Percentiles rank a stretch among this genome's conserved stretches.
These are phyloP conservation scores for Blastobotrys malaysiensis DNA, from an alignment of 1,139 yeast genomes.

Conservation along the genomic window DNA sequence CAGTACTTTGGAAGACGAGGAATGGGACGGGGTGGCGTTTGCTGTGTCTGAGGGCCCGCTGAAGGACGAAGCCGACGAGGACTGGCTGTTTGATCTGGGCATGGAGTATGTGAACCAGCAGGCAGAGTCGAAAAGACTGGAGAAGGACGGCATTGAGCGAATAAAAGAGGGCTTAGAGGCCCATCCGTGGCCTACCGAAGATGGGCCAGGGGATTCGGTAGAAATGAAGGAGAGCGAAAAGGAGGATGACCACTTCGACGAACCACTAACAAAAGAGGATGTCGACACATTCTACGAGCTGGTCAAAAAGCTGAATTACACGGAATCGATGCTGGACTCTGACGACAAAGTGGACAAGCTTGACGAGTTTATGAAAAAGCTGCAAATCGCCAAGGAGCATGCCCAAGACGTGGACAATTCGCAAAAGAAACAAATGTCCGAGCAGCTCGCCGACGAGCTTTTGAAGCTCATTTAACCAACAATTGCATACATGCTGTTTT, in stretches of 20 bases:
- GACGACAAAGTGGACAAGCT: constrained; percentile 24
- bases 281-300: constrained; percentile 9
- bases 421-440: constrained; percentile 25
- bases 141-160: constrained; percentile 22
- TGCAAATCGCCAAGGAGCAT: constrained; percentile 12
- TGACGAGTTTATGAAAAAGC: constrained; percentile 24
- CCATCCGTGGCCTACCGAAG: constrained; percentile 20
- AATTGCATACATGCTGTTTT: too few relatives aligned
- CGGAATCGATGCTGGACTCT: constrained; percentile 11
- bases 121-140: constrained; percentile 8
- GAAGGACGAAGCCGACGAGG: constrained; percentile 15
- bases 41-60: constrained; percentile 19
- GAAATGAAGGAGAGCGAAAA: constrained; percentile 10
- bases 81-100: constrained; percentile 24
- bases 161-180: constrained; percentile 29
- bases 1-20: constrained; percentile 23
- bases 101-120: constrained; percentile 26
- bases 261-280: constrained; percentile 10
- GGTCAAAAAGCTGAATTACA: constrained; percentile 13
- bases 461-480: constrained; percentile 17
- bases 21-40: constrained; percentile 27
- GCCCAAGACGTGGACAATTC: constrained; percentile 18
- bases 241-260: constrained; percentile 11
- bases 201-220: too few relatives aligned
- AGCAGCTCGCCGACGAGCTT: constrained; percentile 27